Percentiles rank a stretch among this genome's conserved stretches.
These are phyloP conservation scores for Stephanocyclus meneghinianus DNA, from an alignment of 352 stramenopile genomes.

Conservation along the genomic window DNA sequence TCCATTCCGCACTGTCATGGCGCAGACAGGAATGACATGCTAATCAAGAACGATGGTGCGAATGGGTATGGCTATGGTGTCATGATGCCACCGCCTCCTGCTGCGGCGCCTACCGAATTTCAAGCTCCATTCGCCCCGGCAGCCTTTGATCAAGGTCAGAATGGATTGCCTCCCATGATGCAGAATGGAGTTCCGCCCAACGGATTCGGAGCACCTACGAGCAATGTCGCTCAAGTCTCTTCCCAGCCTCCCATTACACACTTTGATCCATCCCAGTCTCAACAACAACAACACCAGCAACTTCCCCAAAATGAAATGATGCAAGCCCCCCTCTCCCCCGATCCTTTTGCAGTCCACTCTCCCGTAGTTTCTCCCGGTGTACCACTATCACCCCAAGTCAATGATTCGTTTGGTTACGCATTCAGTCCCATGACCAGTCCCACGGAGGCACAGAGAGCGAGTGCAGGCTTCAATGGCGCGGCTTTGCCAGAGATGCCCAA, in stretches of 20 bases:
- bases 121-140: background rate
- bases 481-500: constrained; percentile 6
- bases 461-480: background rate
- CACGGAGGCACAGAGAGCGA: constrained; percentile 2
- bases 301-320: background rate
- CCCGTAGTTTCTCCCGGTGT: background rate
- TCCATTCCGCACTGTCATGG: background rate
- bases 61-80: background rate
- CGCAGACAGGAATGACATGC: background rate
- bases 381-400: constrained; percentile 9
- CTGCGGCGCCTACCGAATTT: background rate
- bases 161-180: constrained; percentile 2
- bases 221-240: background rate
- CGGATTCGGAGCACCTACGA: no score
- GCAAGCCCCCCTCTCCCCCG: background rate
- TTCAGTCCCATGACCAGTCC: constrained; percentile 33
- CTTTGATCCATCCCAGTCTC: background rate
- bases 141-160: background rate
- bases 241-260: background rate
- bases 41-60: no score
- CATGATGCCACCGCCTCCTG: background rate
- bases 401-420: constrained; percentile 42
- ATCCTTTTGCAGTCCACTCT: constrained; percentile 10
- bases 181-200: no score
- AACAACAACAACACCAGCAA: background rate